Evolutionary conservation across 2,329 filamentous ascomycete genomes (phyloP), one percentile per base, ranked within the genome.

Genomic region (Scorias spongiosa): DNA sequence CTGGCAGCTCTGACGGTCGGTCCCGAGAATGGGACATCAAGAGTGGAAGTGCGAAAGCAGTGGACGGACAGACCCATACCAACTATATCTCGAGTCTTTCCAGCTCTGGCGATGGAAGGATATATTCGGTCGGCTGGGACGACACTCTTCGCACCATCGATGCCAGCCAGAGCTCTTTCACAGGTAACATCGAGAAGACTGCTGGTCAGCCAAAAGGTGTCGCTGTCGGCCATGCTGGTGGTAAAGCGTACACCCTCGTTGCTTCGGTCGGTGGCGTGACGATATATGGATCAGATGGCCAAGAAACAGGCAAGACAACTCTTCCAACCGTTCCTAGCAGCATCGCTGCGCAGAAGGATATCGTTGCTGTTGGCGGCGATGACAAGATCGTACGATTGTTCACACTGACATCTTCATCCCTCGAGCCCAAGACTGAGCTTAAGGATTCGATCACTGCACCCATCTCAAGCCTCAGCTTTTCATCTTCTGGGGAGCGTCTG

Each of bases 41-140:
- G 12, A 75, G 72, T 3, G 89, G 88, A 1, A 61, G 70, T 38
- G 85, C 81, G 17, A 72, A 78, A 28, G 72, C 75, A 10, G 74
- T 93, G 10, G 84, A 91, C 49, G 89, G 91, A 26, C 78, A 85
- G 51, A 70, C 76, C 2, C 91, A 95, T 63, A 82, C 82, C 7
- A 93, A 89, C 61, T 88, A 93, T 61, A 78, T 96, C 42, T 77
- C 80, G 2, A 83, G 84, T 42, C 80, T 98, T 50, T 67, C 76
- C 1, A 68, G 68, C 7, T 59, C 69, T 2, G 59, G 66, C 42
- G 59, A 60, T 45, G 60, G 61, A 29, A 58, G 78, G 51, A 76
- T 86, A n/a, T 88, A 84, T 66, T 89, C 81, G 56, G 83, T 89
- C 43, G 88, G 81, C 49, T 98, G 89, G 91, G 91, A 98, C 58